These are phyloP conservation scores for Alloteropsis angusta DNA, from an alignment of 202 grass and related monocot genomes.

Conservation along the genomic window DNA sequence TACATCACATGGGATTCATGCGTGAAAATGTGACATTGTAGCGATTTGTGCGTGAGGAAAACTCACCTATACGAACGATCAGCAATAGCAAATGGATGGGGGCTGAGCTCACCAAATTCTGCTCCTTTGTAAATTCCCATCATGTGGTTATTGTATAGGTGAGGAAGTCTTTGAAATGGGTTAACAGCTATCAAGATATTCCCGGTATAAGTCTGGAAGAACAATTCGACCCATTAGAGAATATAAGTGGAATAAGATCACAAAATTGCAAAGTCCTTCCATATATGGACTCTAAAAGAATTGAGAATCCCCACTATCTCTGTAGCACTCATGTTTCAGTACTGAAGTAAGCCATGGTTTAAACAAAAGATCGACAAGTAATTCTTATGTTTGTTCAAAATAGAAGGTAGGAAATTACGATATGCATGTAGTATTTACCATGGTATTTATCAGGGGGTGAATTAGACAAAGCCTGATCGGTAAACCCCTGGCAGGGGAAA, in stretches of 20 bases:
- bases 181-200: slow-evolving; percentile 98
- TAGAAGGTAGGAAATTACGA: background rate
- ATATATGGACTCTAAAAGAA: background rate
- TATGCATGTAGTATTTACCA: background rate
- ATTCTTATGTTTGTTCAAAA: background rate
- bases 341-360: background rate
- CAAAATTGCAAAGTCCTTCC: background rate
- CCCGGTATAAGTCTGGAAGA: slow-evolving; percentile 86
- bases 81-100: slow-evolving; percentile 92
- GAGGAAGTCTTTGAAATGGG: slow-evolving; percentile 86
- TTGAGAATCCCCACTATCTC: background rate
- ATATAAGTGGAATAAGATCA: slow-evolving; percentile 1
- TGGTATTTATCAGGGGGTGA: background rate
- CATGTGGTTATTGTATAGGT: slow-evolving; percentile 91
- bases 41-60: background rate
- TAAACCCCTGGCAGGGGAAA: background rate
- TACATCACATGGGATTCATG: background rate
- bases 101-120: slow-evolving; percentile 77
- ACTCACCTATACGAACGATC: slow-evolving; percentile 78
- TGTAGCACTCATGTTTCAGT: background rate
- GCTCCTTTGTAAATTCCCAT: slow-evolving; percentile 90
- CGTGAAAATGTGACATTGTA: background rate
- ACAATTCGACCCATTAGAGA: slow-evolving; percentile 39
- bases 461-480: background rate
- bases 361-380: background rate